Percentiles rank a stretch among this genome's conserved stretches.
These are phyloP conservation scores for Rhododendron ovatum DNA, from an alignment of 148 eudicot species.

Conservation along the genomic window DNA sequence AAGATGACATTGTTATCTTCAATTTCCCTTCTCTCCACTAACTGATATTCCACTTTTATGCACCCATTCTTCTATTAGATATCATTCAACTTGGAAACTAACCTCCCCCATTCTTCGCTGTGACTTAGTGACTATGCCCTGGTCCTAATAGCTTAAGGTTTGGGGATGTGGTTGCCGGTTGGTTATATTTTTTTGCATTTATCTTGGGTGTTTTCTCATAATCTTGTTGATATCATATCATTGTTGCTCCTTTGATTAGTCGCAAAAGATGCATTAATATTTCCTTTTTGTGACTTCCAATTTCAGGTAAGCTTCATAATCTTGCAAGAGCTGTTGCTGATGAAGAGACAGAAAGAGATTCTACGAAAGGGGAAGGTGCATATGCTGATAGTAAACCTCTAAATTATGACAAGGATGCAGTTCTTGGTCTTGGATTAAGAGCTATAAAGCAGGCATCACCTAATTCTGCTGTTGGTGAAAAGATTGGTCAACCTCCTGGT, in stretches of 20 bases:
- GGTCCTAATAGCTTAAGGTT: neutral
- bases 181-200: neutral
- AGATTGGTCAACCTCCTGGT: slow-evolving; percentile 36
- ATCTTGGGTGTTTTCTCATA: neutral
- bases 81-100: neutral
- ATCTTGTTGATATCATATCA: neutral
- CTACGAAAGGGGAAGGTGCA: slow-evolving; percentile 44
- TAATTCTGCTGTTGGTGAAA: slow-evolving; percentile 43
- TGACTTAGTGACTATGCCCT: neutral
- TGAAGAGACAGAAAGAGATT: slow-evolving; percentile 69
- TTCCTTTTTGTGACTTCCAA: slow-evolving; percentile 5
- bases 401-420: slow-evolving; percentile 49
- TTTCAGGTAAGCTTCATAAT: slow-evolving; percentile 94
- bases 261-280: neutral
- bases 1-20: neutral
- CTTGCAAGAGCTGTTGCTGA: slow-evolving; percentile 98
- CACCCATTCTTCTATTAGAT: neutral
- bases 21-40: neutral
- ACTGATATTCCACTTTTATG: neutral
- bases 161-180: neutral
- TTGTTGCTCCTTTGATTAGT: neutral
- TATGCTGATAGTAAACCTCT: slow-evolving; percentile 39
- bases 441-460: slow-evolving; percentile 37
- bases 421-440: slow-evolving; percentile 88
- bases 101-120: neutral